Conservation (phyloP, 2,329 filamentous ascomycete species). For the Colletotrichum plurivorum region DNA sequence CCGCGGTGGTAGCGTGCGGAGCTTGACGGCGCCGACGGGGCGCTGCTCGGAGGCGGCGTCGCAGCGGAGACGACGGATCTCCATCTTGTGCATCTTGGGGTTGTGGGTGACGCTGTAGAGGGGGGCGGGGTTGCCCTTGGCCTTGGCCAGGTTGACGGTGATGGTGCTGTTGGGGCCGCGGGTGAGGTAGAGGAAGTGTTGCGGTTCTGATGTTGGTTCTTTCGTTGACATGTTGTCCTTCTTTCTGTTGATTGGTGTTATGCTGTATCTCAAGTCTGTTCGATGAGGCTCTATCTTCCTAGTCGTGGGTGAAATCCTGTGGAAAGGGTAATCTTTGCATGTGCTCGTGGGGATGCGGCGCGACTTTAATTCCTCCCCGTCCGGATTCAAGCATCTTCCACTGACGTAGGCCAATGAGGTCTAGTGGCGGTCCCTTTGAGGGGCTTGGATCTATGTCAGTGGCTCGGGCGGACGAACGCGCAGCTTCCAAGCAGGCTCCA, state of each 20-base stretch:
- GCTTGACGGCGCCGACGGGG: conserved; percentile 23
- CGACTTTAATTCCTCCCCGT: conserved; percentile 1
- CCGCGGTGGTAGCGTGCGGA: conserved; percentile 31
- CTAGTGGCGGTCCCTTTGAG: background rate
- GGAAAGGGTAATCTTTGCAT: background rate
- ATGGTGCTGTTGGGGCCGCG: conserved; percentile 1
- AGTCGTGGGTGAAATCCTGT: no score
- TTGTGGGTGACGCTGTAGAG: conserved; percentile 30
- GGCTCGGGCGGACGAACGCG: background rate
- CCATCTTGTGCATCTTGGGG: conserved; percentile 34
- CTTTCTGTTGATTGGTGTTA: background rate
- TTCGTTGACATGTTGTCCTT: conserved; percentile 5
- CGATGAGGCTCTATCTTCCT: no score
- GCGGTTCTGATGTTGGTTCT: conserved; percentile 1
- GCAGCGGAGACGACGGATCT: conserved; percentile 17
- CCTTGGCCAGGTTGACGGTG: conserved; percentile 15
- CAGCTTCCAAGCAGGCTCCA: background rate
- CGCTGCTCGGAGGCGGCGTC: conserved; percentile 13
- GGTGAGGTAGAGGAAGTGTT: conserved; percentile 19
- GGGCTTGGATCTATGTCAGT: background rate
- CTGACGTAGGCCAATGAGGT: conserved; percentile 23
- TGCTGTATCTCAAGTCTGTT: background rate
- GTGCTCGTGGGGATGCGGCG: background rate
- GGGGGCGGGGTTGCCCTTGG: background rate
- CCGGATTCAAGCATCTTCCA: background rate